phyloP scores from a whole-genome alignment of 1,284 basidiomycete genomes.

The Garcileccinum viscosum region DNA sequence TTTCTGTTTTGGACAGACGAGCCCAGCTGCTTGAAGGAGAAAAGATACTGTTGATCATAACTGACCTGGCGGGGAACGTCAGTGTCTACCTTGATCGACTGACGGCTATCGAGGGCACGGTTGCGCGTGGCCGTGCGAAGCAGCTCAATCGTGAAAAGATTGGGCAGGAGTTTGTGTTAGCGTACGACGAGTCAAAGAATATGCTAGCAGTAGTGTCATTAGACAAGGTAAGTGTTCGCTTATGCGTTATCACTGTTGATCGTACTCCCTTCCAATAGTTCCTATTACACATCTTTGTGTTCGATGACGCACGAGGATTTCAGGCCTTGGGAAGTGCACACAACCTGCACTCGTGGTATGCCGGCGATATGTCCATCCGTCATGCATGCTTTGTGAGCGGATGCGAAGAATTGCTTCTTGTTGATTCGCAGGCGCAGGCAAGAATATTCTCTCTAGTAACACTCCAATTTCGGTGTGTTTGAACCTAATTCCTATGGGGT shows the following conservation, averaged over 20 bases:
- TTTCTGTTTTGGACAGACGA: constrained; percentile 37
- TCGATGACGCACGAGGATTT: constrained; percentile 47
- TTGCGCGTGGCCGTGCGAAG: constrained; percentile 39
- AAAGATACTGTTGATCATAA: constrained; percentile 49
- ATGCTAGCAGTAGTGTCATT: constrained; percentile 51
- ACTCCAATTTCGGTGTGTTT: constrained; percentile 52
- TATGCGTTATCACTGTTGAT: not conserved
- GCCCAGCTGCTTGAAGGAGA: constrained; percentile 44
- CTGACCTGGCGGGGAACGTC: constrained; percentile 41
- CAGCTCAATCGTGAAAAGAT: constrained; percentile 49
- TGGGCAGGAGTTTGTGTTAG: constrained; percentile 48
- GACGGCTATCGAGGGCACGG: constrained; percentile 38
- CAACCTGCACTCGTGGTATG: constrained; percentile 53
- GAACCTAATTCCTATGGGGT: not conserved
- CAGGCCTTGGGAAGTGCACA: constrained; percentile 44
- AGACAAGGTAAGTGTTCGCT: constrained; percentile 42
- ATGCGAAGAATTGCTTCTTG: constrained; percentile 31
- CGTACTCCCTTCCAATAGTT: constrained; percentile 27
- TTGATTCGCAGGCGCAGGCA: constrained; percentile 45
- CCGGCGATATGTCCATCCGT: constrained; percentile 31
- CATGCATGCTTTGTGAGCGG: constrained; percentile 46
- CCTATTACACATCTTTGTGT: constrained; percentile 50
- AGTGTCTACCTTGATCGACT: constrained; percentile 48
- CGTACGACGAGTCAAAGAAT: constrained; percentile 57
- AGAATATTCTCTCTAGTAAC: constrained; percentile 55